A percentile compares a stretch with the other conserved stretches of the same genome.
Evolutionary conservation across 2,329 filamentous ascomycete genomes (phyloP).

Genomic region (Epichloe baconii): DNA sequence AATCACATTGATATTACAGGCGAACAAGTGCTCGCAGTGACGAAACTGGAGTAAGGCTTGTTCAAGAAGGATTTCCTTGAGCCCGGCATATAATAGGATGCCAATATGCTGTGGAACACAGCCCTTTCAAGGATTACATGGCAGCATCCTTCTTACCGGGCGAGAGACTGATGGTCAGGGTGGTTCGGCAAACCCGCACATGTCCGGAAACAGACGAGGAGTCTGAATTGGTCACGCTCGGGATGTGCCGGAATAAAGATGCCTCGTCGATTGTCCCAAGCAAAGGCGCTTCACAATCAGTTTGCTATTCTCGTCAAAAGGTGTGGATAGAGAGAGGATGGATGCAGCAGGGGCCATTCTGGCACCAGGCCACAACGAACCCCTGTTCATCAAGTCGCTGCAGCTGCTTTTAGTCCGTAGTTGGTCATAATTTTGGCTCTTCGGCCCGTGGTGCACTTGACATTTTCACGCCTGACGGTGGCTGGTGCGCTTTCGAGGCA

Average conservation of each 20-base stretch:
- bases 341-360: background rate
- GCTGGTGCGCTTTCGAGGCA: background rate
- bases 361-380: background rate
- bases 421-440: background rate
- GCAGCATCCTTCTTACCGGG: background rate
- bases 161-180: background rate
- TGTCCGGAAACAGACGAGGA: background rate
- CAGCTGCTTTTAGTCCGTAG: background rate
- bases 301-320: background rate
- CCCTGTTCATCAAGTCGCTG: background rate
- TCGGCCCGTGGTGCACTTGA: background rate
- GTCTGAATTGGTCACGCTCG: background rate
- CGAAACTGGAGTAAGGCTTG: background rate
- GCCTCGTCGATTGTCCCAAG: background rate
- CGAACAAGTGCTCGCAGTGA: background rate
- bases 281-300: background rate
- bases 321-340: background rate
- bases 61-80: background rate
- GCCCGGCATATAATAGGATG: background rate
- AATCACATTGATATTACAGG: background rate
- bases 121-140: background rate
- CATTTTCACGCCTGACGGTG: background rate
- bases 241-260: background rate
- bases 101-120: constrained; percentile 1
- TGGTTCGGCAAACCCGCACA: background rate